Percentiles rank a stretch among this genome's conserved stretches.
phyloP scores from a whole-genome alignment of 768 basidiomycete species.

The Podaxis rugospora region DNA sequence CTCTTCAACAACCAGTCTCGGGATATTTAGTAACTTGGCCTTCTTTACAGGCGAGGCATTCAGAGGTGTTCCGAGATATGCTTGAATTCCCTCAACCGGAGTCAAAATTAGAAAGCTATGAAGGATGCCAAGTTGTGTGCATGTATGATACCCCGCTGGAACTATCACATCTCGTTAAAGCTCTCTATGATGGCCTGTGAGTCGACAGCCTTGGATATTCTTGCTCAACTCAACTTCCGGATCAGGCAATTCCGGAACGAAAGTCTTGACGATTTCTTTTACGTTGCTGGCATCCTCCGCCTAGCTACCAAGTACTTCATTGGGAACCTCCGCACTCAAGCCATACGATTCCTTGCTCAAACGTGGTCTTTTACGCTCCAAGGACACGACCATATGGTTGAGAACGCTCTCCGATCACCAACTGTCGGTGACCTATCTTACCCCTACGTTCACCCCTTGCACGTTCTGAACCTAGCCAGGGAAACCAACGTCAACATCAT shows the following conservation, averaged over 20 bases:
- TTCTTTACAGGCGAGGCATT: constrained; percentile 41
- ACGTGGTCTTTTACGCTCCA: constrained; percentile 52
- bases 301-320: constrained; percentile 60
- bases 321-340: constrained; percentile 43
- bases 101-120: constrained; percentile 28
- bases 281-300: constrained; percentile 53
- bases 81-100: constrained; percentile 42
- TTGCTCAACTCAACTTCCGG: neutral
- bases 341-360: constrained; percentile 41
- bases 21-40: neutral
- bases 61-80: constrained; percentile 54
- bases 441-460: constrained; percentile 55
- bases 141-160: constrained; percentile 51
- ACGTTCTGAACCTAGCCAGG: constrained; percentile 51
- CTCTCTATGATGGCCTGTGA: constrained; percentile 55
- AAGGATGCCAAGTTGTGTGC: constrained; percentile 45
- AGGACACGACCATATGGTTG: constrained; percentile 55
- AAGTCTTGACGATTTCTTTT: constrained; percentile 47
- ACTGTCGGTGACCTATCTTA: constrained; percentile 42
- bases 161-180: constrained; percentile 45
- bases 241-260: constrained; percentile 33
- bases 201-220: constrained; percentile 18
- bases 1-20: neutral
- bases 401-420: constrained; percentile 39
- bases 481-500: constrained; percentile 43